A percentile compares a stretch with the other conserved stretches of the same genome.
Evolutionary conservation across 208 protist genomes (phyloP).

Genomic region (Borovskyia barvae): DNA sequence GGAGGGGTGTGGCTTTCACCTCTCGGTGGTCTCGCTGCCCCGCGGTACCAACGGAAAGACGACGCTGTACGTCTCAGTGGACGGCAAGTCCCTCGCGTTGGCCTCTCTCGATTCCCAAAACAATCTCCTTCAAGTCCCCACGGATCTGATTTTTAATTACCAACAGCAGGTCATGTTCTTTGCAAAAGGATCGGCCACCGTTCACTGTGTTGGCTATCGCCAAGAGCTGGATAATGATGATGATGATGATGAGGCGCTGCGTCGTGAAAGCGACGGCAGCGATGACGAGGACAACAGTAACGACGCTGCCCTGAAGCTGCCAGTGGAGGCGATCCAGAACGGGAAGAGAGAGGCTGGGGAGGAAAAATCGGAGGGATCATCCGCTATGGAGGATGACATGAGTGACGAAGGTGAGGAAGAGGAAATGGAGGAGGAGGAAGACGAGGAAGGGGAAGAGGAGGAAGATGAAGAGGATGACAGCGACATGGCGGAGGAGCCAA

Average conservation of each 20-base stretch:
- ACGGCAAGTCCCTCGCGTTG: slow-evolving; percentile 79
- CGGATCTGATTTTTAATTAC: slow-evolving; percentile 83
- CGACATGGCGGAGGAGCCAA: slow-evolving; percentile 16
- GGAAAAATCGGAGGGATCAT: slow-evolving; percentile 19
- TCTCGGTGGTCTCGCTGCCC: slow-evolving; percentile 69
- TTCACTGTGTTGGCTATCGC: slow-evolving; percentile 83
- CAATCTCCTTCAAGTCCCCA: slow-evolving; percentile 59
- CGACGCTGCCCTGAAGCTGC: slow-evolving; percentile 9
- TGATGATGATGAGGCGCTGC: slow-evolving; percentile 25
- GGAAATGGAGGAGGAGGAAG: slow-evolving; percentile 44
- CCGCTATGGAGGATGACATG: slow-evolving; percentile 28
- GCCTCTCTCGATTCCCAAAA: slow-evolving; percentile 62
- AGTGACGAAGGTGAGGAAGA: slow-evolving; percentile 38
- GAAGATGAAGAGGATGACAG: slow-evolving; percentile 35
- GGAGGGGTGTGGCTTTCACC: slow-evolving; percentile 58
- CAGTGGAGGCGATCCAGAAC: slow-evolving; percentile 26
- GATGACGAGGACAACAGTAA: slow-evolving; percentile 23
- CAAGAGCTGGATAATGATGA: slow-evolving; percentile 67
- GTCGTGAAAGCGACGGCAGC: slow-evolving; percentile 16
- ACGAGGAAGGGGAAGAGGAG: slow-evolving; percentile 33
- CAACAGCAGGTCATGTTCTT: slow-evolving; percentile 73
- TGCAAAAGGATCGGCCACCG: slow-evolving; percentile 65
- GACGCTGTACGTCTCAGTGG: slow-evolving; percentile 75
- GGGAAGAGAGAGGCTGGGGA: slow-evolving; percentile 23
- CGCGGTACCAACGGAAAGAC: slow-evolving; percentile 61